phyloP scores from a whole-genome alignment of 2,329 filamentous ascomycete genomes.

The Fusarium anthophilum region DNA sequence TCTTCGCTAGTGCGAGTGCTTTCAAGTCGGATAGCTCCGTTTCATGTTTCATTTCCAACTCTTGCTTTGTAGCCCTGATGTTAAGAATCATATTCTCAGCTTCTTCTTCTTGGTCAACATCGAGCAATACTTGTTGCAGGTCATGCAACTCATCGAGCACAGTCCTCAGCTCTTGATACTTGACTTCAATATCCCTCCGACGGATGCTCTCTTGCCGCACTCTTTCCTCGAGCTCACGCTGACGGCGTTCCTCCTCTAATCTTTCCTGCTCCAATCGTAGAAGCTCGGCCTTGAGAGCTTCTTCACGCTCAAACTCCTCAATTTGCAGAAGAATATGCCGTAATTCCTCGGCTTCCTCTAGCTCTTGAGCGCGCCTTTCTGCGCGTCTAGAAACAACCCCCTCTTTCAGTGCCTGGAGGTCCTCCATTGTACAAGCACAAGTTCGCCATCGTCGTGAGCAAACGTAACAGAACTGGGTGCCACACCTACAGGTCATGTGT shows the following conservation, averaged over 20 bases:
- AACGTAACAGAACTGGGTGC: slow-evolving; percentile 85
- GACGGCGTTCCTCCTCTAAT: slow-evolving; percentile 49
- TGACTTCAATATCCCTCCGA: slow-evolving; percentile 49
- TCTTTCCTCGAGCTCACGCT: slow-evolving; percentile 51
- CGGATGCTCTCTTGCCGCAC: slow-evolving; percentile 53
- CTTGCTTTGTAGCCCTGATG: slow-evolving; percentile 37
- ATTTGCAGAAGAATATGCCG: slow-evolving; percentile 56
- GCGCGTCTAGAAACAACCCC: slow-evolving; percentile 48
- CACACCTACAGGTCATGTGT: slow-evolving; percentile 88
- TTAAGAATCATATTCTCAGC: slow-evolving; percentile 39
- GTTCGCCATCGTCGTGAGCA: slow-evolving; percentile 78
- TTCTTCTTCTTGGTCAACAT: slow-evolving; percentile 51
- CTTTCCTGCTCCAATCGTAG: slow-evolving; percentile 51
- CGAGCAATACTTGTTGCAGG: slow-evolving; percentile 52
- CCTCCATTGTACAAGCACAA: slow-evolving; percentile 68
- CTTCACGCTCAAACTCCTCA: slow-evolving; percentile 59
- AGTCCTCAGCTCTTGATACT: slow-evolving; percentile 51
- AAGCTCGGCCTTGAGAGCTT: slow-evolving; percentile 54
- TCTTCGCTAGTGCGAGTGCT: slow-evolving; percentile 37
- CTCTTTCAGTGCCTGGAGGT: slow-evolving; percentile 54
- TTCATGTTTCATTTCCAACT: slow-evolving; percentile 48
- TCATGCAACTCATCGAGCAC: slow-evolving; percentile 54
- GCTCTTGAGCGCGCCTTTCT: slow-evolving; percentile 47
- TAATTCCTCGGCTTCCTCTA: slow-evolving; percentile 48
- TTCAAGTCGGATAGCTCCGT: slow-evolving; percentile 46